Evolutionary conservation across 495 filamentous ascomycete genomes (phyloP), one percentile per base, ranked within the genome.

Genomic region (Penicillium argentinense): DNA sequence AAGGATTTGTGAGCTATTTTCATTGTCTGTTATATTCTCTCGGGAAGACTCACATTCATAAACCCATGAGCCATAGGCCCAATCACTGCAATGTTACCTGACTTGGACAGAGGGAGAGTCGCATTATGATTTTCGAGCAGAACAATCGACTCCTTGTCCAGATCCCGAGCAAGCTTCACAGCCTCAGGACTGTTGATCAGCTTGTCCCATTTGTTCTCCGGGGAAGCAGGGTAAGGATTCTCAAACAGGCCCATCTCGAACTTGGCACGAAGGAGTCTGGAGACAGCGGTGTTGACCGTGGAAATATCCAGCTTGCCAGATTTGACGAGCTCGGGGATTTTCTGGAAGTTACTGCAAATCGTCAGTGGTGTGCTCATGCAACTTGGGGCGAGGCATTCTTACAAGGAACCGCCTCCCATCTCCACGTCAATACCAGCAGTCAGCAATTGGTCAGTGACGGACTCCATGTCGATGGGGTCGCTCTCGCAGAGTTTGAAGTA

Each of bases 371-470:
- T 36, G 33, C 18, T 14, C 33, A 8, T 21, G 9, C 9, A 11
- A 3, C 9, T 33, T 16, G 16, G 19, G 5, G 2, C 0, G 14
- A 0, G 9, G 17, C 19, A 3, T 2, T 38, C 69, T 49, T 55
- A 72, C 69, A 77, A 88, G 14, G 79, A 82, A 22, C 85, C 85
- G 39, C 85, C 85, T 25, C 84, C 84, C 85, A 88, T 87, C 53
- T 88, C 85, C n/a, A 84, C 78, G 47, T 87, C 83, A 37, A 79
- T 82, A n/a, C 85, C 84, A 11, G 85, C 82, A 4, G 77, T 77
- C 26, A 88, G 69, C 5, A 78, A 79, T 39, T 74, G 62, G 33
- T 72, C 57, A 5, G 75, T 78, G 3, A 88, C 67, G 2, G 80
- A 72, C 30, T 77, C 74, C 38, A 73, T 79, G 42, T 87, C 85